Base-by-base conservation (phyloP, 177 flowering plant species). In the Vitis hybrid region DNA sequence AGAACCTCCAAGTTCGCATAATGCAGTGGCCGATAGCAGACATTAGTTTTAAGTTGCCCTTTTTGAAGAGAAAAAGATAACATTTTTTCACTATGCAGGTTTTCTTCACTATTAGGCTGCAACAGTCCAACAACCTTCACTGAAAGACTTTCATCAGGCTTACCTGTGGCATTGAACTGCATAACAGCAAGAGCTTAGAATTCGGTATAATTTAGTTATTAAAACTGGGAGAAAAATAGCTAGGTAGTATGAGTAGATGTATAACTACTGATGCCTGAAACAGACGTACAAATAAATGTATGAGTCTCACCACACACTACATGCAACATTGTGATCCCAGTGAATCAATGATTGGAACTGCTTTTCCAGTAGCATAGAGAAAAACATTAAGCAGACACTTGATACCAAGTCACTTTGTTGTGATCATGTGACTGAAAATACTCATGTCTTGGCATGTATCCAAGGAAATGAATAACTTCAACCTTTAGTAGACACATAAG, bases 81-180 rank as follows among this genome's bases (percentile, higher is more conserved):
- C 69, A 83, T 51, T 74, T 80, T 90, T 66, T 81, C 82, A 70
- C 73, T 82, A 60, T 73, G 85, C 31, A 66, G 31, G 73, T 75
- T 83, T 58, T 87, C 94, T 59, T 80, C 88, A 56, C 58, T 62
- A 62, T 60, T 72, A 66, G 88, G 81, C 61, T 81, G 82, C 51
- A 91, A 74, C 13, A 90, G 89, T 53, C 91, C 92, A n/a, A 82
- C 79, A 70, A 89, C 45, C 79, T 90, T 97, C 66, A 91, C 70
- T 58, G 88, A 75, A 74, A 95, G 89, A 83, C 89, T 91, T 82
- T 95, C 99, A 86, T 95, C 99, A 60, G 97, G 98, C 74, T 97
- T 85, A 51, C 99, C 99, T 13, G 79, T 76, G 70, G 94, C 92
- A 75, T 94, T 97, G 84, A 95, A 74, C 99, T 95, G 84, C 80